These are phyloP conservation scores for Colletotrichum simmondsii DNA, from an alignment of 2,329 filamentous ascomycete genomes.

Conservation along the genomic window DNA sequence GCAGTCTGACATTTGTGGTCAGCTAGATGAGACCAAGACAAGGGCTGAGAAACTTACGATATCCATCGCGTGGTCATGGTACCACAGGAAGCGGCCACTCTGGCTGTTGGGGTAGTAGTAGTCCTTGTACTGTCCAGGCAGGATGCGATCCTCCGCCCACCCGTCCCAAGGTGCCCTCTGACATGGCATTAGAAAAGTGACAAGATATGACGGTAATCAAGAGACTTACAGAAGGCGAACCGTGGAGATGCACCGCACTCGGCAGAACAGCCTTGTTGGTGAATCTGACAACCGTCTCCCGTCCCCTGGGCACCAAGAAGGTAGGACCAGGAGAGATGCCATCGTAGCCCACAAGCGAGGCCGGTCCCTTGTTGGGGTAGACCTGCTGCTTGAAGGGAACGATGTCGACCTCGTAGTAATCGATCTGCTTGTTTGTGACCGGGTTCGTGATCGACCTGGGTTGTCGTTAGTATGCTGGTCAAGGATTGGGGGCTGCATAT, in stretches of 20 bases:
- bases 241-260: constrained; percentile 65
- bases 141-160: constrained; percentile 64
- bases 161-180: constrained; percentile 53
- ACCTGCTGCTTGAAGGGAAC: constrained; percentile 46
- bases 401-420: constrained; percentile 50
- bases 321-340: constrained; percentile 65
- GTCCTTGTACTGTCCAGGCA: constrained; percentile 66
- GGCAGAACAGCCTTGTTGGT: constrained; percentile 58
- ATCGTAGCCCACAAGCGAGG: constrained; percentile 59
- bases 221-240: constrained; percentile 52
- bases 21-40: neutral
- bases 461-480: neutral
- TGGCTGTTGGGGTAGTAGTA: constrained; percentile 71
- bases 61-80: constrained; percentile 59
- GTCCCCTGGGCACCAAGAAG: constrained; percentile 58
- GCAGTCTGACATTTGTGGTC: constrained; percentile 49
- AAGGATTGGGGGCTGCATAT: neutral
- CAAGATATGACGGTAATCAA: constrained; percentile 1
- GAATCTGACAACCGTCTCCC: constrained; percentile 64
- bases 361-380: constrained; percentile 46
- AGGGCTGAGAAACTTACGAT: constrained; percentile 37
- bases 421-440: constrained; percentile 42
- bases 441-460: constrained; percentile 32
- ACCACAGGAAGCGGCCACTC: constrained; percentile 65
- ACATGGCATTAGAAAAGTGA: constrained; percentile 5